Conservation (phyloP, 306 rosid genomes). For the Corylus avellana region DNA sequence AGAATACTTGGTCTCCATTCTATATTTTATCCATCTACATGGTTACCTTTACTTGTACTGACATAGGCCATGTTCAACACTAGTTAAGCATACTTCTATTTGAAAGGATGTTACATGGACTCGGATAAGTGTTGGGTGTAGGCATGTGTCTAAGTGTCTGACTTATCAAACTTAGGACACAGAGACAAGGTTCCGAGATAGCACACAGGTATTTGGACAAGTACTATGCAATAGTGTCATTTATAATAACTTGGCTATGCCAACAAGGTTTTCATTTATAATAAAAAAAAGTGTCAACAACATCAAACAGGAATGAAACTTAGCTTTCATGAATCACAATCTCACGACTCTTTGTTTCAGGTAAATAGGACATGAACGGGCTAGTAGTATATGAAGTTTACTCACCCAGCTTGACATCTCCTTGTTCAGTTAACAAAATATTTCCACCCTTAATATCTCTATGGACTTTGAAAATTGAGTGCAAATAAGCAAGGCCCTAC, state of each 20-base stretch:
- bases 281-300: background rate
- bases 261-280: background rate
- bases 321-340: background rate
- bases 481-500: slow-evolving; percentile 95
- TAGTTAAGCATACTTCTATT: too few relatives aligned
- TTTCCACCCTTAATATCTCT: slow-evolving; percentile 99
- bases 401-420: slow-evolving; percentile 98
- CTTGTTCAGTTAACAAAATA: slow-evolving; percentile 95
- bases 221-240: background rate
- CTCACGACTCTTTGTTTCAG: background rate
- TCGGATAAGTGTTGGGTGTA: background rate
- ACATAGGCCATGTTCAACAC: too few relatives aligned
- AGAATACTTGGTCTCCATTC: background rate
- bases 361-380: background rate
- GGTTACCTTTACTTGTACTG: too few relatives aligned
- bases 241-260: too few relatives aligned
- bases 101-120: too few relatives aligned
- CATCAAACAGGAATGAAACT: background rate
- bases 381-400: slow-evolving; percentile 19
- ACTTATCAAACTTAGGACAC: background rate
- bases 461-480: slow-evolving; percentile 96
- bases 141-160: background rate
- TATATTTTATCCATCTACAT: background rate
- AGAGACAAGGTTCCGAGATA: background rate
- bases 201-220: background rate